Base-by-base conservation (phyloP, 2,329 filamentous ascomycete genomes). In the Aspergillus sp. region DNA sequence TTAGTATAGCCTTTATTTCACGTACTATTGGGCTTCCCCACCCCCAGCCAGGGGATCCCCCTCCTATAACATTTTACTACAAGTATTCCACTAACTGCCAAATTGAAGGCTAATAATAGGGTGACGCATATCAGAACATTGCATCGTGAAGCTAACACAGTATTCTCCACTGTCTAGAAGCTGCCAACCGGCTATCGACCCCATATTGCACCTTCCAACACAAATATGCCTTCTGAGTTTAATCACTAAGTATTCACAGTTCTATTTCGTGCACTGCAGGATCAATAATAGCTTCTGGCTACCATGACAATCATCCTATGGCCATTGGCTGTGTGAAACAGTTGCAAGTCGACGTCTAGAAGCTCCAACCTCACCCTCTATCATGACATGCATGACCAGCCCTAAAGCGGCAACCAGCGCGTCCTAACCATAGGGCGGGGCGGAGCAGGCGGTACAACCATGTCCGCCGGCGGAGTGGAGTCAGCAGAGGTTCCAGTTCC, bases 341-440 rank as follows among this genome's bases (percentile, higher is more conserved):
- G 11, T 10, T 10, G 21, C 47, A 13, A 17, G 10, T 30, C 23
- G 25, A 15, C 36, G 19, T 19, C 54, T 30, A 25, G 8, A 10
- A 27, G 7, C n/a, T n/a, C 25, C 47, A 8, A 17, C 8, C n/a
- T 8, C 27, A 11, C 17, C 5, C 41, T 27, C n/a, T 36, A 15
- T 3, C 39, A 55, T 25, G 21, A 19, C 17, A 8, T 17, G 15
- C 25, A 25, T 44, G 30, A 11, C 11, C 38, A 13, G 10, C 61
- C 64, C 64, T 71, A 72, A 73, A 72, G 71, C 70, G 70, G 70
- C 69, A 65, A 68, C 60, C 47, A 54, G 58, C 65, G 57, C 55
- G 62, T 57, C 62, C 64, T 19, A 66, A 67, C 60, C 58, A 66
- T 66, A 67, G 70, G 71, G 71, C 66, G 71, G 71, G 71, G 71